These are phyloP conservation scores for Cladosporium halotolerans DNA, from an alignment of 2,329 filamentous ascomycete genomes.

Conservation along the genomic window DNA sequence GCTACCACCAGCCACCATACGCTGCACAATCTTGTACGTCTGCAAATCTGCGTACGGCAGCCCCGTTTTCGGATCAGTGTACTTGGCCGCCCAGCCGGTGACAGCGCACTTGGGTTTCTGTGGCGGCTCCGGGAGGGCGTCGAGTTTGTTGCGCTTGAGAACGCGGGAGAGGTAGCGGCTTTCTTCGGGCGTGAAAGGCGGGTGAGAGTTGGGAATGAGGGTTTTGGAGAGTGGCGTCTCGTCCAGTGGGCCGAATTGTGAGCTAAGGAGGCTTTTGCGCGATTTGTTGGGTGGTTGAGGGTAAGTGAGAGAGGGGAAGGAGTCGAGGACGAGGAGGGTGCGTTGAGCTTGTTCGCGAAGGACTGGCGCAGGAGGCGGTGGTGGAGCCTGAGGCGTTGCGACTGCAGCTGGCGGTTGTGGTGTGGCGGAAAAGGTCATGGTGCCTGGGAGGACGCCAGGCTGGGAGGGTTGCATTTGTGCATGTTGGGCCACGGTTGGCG, in stretches of 20 bases:
- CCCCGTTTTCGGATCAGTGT: slow-evolving; percentile 77
- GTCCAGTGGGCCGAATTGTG: slow-evolving; percentile 34
- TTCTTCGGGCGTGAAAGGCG: slow-evolving; percentile 48
- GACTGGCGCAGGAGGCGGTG: slow-evolving; percentile 15
- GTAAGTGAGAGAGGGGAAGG: slow-evolving; percentile 13
- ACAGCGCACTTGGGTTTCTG: slow-evolving; percentile 61
- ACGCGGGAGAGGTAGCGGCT: slow-evolving; percentile 43
- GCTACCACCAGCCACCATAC: slow-evolving; percentile 65
- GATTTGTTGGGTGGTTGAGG: slow-evolving; percentile 19
- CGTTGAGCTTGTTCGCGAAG: slow-evolving; percentile 9
- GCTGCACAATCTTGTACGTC: slow-evolving; percentile 76
- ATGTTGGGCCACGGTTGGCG: not conserved
- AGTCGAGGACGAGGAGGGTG: slow-evolving; percentile 23
- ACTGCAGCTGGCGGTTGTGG: slow-evolving; percentile 12
- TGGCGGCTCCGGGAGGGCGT: slow-evolving; percentile 28
- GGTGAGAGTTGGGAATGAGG: slow-evolving; percentile 39
- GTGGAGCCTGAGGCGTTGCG: slow-evolving; percentile 13
- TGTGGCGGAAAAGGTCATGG: slow-evolving; percentile 6
- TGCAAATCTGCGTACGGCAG: slow-evolving; percentile 72
- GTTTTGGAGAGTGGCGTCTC: slow-evolving; percentile 54
- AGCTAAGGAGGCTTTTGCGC: slow-evolving; percentile 21
- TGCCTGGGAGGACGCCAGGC: slow-evolving; percentile 10
- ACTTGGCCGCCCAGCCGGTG: slow-evolving; percentile 63
- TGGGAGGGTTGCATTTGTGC: slow-evolving; percentile 9
- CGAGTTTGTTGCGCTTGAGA: slow-evolving; percentile 33